Conservation (phyloP, 331 rosid species). For the Arachis monticola region DNA sequence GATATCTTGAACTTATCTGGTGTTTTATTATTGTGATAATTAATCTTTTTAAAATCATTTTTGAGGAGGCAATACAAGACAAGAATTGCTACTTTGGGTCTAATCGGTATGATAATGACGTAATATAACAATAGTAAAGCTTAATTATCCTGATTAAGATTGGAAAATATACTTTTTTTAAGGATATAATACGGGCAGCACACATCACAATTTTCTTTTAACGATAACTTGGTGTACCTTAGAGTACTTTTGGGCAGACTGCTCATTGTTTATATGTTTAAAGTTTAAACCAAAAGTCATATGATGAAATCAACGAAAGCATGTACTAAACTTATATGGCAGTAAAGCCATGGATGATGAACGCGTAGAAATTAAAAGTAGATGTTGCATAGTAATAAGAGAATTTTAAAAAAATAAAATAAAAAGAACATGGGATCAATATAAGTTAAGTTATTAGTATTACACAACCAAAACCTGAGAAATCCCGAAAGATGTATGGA, state of each 20-base stretch:
- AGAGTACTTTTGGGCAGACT: neutral
- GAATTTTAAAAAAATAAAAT: too few relatives aligned
- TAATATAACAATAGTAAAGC: neutral
- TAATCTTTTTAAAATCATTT: neutral
- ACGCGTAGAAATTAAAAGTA: constrained; percentile 8
- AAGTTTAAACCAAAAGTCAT: neutral
- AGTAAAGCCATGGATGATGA: constrained; percentile 15
- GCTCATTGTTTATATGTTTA: too few relatives aligned
- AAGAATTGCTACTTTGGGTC: neutral
- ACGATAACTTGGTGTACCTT: neutral
- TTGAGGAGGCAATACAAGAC: too few relatives aligned
- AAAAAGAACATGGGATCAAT: neutral
- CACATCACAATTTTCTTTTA: too few relatives aligned
- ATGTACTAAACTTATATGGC: neutral
- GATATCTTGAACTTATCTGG: neutral
- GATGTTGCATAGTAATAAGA: constrained; percentile 31
- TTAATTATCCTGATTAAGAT: neutral
- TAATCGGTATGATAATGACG: neutral
- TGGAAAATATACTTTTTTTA: neutral
- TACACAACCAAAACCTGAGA: constrained; percentile 42
- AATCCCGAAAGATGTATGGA: constrained; percentile 35
- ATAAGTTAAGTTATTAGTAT: constrained; percentile 31
- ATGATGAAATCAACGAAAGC: neutral
- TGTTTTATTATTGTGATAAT: neutral
- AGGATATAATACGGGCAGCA: too few relatives aligned